Conservation (phyloP, 805 yeast species). For the Candida adriatica region DNA sequence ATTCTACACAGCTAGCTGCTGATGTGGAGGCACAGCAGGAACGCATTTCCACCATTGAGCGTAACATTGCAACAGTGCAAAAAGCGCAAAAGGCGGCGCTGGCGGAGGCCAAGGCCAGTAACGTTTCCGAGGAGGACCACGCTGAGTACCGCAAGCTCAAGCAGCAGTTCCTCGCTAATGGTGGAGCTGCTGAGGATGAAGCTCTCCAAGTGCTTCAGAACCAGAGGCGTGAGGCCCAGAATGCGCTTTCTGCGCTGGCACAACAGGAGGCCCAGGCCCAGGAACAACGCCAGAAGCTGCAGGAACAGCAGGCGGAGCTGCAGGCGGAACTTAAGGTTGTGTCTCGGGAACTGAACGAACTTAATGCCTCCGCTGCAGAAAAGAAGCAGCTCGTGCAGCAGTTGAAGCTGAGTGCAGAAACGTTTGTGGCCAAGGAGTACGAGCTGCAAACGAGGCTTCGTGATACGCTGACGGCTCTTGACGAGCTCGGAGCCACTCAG, state of each 20-base stretch:
- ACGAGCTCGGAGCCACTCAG: constrained; percentile 68
- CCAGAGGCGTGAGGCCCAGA: constrained; percentile 37
- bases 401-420: constrained; percentile 32
- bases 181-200: constrained; percentile 52
- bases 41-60: constrained; percentile 33
- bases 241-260: constrained; percentile 31
- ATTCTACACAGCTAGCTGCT: constrained; percentile 39
- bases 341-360: constrained; percentile 22
- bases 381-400: constrained; percentile 35
- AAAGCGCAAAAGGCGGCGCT: constrained; percentile 35
- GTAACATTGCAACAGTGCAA: constrained; percentile 40
- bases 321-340: constrained; percentile 18
- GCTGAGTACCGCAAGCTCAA: constrained; percentile 53
- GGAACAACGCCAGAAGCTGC: constrained; percentile 29
- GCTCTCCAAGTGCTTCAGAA: constrained; percentile 33
- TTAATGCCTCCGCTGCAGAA: constrained; percentile 30
- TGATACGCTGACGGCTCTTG: constrained; percentile 51
- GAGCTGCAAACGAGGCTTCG: constrained; percentile 59
- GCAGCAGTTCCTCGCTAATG: constrained; percentile 47
- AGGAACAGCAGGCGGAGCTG: constrained; percentile 26
- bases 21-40: constrained; percentile 50
- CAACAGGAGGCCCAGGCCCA: constrained; percentile 30
- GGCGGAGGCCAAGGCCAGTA: constrained; percentile 26
- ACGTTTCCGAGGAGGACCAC: constrained; percentile 43
- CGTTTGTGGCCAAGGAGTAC: constrained; percentile 40